Base-by-base conservation (phyloP, 495 filamentous ascomycete genomes). In the Penicillium psychrofluorescens region DNA sequence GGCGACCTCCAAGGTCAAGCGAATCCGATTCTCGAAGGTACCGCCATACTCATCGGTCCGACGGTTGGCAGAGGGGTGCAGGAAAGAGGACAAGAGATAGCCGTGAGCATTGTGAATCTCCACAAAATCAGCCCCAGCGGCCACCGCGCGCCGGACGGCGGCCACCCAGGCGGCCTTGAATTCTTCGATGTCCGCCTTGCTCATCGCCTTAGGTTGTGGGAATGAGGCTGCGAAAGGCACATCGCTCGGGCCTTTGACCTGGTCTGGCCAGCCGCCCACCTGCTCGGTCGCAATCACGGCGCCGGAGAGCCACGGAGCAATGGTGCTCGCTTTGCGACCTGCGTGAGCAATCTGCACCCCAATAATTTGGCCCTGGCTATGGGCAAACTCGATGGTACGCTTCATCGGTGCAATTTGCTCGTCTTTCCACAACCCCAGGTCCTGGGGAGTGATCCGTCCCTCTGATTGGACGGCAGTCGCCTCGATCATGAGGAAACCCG, bases 261-360 rank as follows among this genome's bases (percentile, higher is more conserved):
- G 65, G 31, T 79, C 67, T 0, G 79, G 75, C 81, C 81, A 85
- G 22, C 84, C 84, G 44, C 72, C 68, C 32, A 69, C 67, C n/a
- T 72, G 74, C 42, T 78, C 68, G 4, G 64, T 72, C 0, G 80
- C 80, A 47, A 63, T 62, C 10, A 85, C 49, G 45, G 54, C 57
- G 11, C 57, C 57, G 22, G 22, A 22, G 30, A 61, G 40, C 85
- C 85, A 90, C 1, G 85, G 84, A 0, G 86, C 76, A 15, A 85
- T 70, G 4, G 76, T 84, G 43, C 69, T 76, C 1, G 82, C 84
- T 58, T 91, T 91, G 12, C 86, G 69, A 1, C 87, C 87, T 2
- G 86, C 85, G 53, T 92, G 87, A 11, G 67, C 83, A 6, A 91
- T 59, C 64, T 92, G 87, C 46, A 91, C 80, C 35, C 73, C 85